Conservation (phyloP, 2,329 filamentous ascomycete genomes). For the Botrytis fragariae region DNA sequence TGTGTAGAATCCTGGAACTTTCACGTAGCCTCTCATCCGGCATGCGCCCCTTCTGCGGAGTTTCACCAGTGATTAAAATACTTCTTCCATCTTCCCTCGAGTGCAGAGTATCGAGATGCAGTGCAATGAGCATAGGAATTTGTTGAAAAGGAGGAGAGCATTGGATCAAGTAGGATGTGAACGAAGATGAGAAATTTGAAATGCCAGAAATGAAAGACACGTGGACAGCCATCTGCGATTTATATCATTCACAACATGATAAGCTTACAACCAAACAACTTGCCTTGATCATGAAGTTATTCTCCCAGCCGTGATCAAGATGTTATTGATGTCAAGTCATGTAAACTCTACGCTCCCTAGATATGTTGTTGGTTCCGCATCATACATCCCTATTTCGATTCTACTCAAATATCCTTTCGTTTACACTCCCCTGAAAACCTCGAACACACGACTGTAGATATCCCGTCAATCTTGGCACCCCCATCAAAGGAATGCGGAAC, state of each 20-base stretch:
- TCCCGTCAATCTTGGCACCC: background rate
- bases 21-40: background rate
- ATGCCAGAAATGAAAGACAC: background rate
- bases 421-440: background rate
- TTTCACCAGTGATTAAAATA: background rate
- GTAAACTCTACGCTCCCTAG: background rate
- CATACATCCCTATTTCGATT: background rate
- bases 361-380: background rate
- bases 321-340: background rate
- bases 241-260: background rate
- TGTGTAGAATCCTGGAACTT: background rate
- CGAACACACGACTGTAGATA: accelerated
- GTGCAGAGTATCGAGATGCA: background rate
- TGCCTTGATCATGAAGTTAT: background rate
- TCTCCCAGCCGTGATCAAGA: background rate
- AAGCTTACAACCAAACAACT: background rate
- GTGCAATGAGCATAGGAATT: background rate
- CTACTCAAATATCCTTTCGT: background rate
- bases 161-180: background rate
- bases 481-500: background rate
- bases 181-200: background rate
- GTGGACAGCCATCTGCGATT: background rate
- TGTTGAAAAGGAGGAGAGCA: background rate
- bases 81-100: background rate
- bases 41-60: background rate